These are phyloP conservation scores for Lonicera japonica DNA, from an alignment of 129 eudicot species.

Conservation along the genomic window DNA sequence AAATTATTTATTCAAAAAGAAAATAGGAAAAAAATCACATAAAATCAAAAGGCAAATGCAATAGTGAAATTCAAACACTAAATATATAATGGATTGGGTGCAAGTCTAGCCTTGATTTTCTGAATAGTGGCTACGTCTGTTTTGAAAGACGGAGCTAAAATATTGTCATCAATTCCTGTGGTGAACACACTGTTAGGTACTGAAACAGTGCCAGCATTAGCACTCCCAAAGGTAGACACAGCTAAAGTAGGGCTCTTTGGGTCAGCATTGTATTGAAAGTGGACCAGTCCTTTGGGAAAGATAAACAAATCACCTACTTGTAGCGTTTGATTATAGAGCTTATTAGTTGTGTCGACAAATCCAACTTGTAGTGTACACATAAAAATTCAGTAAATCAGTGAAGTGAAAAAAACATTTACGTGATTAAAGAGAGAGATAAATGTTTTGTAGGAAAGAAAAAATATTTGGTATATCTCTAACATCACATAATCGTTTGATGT, in stretches of 20 bases:
- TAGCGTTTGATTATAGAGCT: constrained; percentile 22
- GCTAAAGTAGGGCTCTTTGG: not conserved
- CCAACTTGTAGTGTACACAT: constrained; percentile 13
- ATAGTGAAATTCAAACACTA: too few relatives aligned
- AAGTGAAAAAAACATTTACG: too few relatives aligned
- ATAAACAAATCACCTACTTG: constrained; percentile 20
- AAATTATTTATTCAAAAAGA: too few relatives aligned
- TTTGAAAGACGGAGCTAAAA: constrained; percentile 10
- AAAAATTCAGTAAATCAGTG: too few relatives aligned
- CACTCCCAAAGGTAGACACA: not conserved
- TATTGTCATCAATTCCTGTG: not conserved
- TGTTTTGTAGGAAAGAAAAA: too few relatives aligned
- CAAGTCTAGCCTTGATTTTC: constrained; percentile 8
- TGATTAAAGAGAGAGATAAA: too few relatives aligned
- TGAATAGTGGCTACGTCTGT: constrained; percentile 10
- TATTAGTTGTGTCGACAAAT: constrained; percentile 21
- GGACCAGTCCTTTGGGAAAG: too few relatives aligned
- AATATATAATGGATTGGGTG: not conserved
- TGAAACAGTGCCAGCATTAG: not conserved
- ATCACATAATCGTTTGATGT: too few relatives aligned
- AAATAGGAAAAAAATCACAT: too few relatives aligned
- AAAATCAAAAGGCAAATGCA: too few relatives aligned
- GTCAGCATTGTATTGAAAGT: too few relatives aligned
- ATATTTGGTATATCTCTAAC: too few relatives aligned
- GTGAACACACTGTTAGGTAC: not conserved